Base-by-base conservation (phyloP, 129 eudicot species). In the Flaveria trinervia region DNA sequence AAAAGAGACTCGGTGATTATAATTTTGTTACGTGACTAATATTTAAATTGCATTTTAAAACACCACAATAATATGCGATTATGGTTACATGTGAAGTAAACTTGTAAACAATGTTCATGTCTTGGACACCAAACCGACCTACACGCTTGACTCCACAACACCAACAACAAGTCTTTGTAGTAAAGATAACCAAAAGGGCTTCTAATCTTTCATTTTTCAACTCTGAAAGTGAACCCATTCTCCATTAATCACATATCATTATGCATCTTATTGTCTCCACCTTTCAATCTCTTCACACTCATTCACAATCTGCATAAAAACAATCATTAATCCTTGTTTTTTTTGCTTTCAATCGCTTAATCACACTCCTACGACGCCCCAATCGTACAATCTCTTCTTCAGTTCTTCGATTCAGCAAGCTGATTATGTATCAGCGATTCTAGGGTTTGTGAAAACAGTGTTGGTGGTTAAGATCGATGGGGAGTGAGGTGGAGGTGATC, bases 401-500 rank as follows among this genome's bases (percentile, higher is more conserved):
- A 3, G 44, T 46, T 28, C 60, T 59, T 57, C 77, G 50, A 78
- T 54, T 68, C 30, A 44, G 41, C 25, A n/a, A 13, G 10, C 12
- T 56, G 39, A 20, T 62, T 16, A 22, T 10, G 22, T 5, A 28
- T 59, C 14, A 23, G 1, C 17, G 46, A 12, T 55, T 54, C 62
- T 71, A 56, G 65, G 72, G 75, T 22, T 69, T n/a, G 7, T 14
- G 67, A 26, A 13, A 72, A 20, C 48, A 39, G 2, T 11, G 36
- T 59, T 41, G 3, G 25, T 0, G 7, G 15, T 3, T 36, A 36
- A 50, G n/a, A 70, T 41, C 49, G 73, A 90, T 87, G 90, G 87
- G 87, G 39, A 82, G 90, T 71, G 85, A 88, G 57, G 89, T 44
- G 69, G 83, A 82, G 44, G 79, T 72, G 46, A 68, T 64, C 12